Conservation (phyloP, 352 stramenopile species). For the Saprolegnia parasitica region DNA sequence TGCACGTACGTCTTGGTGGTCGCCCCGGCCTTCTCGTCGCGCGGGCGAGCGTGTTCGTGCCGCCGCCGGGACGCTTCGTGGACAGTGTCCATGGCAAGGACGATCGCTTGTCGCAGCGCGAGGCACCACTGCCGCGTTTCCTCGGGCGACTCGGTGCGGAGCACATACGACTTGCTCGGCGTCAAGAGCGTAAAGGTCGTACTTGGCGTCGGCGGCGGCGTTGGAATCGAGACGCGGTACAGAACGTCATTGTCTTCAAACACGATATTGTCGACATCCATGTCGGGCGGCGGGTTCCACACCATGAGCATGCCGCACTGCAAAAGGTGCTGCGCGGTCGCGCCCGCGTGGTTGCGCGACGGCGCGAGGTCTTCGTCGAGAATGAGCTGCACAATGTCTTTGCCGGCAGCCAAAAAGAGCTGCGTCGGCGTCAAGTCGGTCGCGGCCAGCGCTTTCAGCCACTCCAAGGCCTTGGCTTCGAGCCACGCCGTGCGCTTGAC, state of each 20-base stretch:
- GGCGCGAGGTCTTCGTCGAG: constrained; percentile 50
- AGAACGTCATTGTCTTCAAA: constrained; percentile 6
- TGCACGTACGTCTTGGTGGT: constrained; percentile 84
- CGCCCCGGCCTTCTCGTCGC: not conserved
- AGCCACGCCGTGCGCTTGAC: not conserved
- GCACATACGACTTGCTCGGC: constrained; percentile 76
- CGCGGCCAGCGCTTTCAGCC: constrained; percentile 2
- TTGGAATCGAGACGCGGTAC: constrained; percentile 13
- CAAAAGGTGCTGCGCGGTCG: constrained; percentile 71
- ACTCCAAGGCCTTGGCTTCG: constrained; percentile 10
- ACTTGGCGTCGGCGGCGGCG: constrained; percentile 21
- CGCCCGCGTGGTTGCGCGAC: constrained; percentile 58
- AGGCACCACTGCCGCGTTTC: constrained; percentile 67
- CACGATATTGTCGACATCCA: constrained; percentile 23
- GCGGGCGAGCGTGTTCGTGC: not conserved
- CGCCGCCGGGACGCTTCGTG: not conserved
- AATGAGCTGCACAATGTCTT: constrained; percentile 72
- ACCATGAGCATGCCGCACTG: constrained; percentile 51
- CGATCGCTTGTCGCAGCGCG: constrained; percentile 52
- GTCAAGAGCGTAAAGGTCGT: constrained; percentile 86
- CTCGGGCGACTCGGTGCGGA: constrained; percentile 73
- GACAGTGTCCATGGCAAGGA: constrained; percentile 13
- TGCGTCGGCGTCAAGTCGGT: constrained; percentile 11
- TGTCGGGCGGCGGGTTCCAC: constrained; percentile 23
- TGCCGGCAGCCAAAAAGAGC: constrained; percentile 69